Percentiles rank a stretch among this genome's conserved stretches.
These are phyloP conservation scores for Elsinoe arachidis DNA, from an alignment of 2,329 filamentous ascomycete species.

Conservation along the genomic window DNA sequence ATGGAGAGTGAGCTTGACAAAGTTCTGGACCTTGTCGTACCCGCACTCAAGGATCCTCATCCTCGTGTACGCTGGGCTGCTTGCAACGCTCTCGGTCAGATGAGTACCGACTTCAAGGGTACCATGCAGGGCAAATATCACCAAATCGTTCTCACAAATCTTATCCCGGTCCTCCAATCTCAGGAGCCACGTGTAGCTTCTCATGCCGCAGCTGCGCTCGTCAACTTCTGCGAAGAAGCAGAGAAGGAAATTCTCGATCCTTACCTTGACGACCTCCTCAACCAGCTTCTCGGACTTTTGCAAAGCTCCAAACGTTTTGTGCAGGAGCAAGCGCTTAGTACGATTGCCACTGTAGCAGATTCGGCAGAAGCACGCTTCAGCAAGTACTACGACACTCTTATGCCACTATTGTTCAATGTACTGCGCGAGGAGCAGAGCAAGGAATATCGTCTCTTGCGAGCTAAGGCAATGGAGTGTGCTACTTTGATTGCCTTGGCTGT, in stretches of 20 bases:
- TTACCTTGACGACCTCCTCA: conserved; percentile 81
- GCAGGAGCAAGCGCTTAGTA: conserved; percentile 93
- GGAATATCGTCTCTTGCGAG: conserved; percentile 80
- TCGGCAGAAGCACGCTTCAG: conserved; percentile 90
- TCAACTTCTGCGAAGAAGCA: conserved; percentile 98
- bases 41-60: conserved; percentile 79
- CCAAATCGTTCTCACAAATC: conserved; percentile 73
- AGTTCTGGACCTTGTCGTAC: conserved; percentile 88
- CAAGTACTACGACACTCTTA: conserved; percentile 90
- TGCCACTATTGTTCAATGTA: conserved; percentile 89
- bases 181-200: conserved; percentile 91
- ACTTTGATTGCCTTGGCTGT: conserved; percentile 93
- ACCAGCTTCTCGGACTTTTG: conserved; percentile 75
- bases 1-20: conserved; percentile 94
- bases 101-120: conserved; percentile 98
- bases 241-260: conserved; percentile 87
- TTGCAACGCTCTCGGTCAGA: conserved; percentile 97
- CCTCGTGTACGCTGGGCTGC: conserved; percentile 94
- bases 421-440: conserved; percentile 84
- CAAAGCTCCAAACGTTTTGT: conserved; percentile 92
- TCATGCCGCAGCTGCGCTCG: conserved; percentile 91
- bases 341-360: conserved; percentile 97
- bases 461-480: conserved; percentile 98
- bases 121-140: conserved; percentile 98
- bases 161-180: conserved; percentile 85